Percentiles rank a stretch among this genome's conserved stretches.
Conservation (phyloP, 176 grass and related monocot species). For the Oryza glumipatula region DNA sequence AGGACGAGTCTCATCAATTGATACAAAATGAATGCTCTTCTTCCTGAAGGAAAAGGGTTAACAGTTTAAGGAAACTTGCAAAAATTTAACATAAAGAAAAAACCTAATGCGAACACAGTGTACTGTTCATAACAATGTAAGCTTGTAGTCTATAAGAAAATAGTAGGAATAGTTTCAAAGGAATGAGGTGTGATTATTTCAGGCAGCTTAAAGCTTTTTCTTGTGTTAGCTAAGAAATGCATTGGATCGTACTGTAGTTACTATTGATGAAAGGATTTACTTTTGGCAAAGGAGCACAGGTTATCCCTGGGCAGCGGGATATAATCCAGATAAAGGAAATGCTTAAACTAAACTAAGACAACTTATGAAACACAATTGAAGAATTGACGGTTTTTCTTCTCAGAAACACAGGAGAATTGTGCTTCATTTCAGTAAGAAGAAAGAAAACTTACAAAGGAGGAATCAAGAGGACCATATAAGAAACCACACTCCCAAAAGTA, state of each 20-base stretch:
- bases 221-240: background rate
- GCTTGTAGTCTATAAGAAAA: background rate
- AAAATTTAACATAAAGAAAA: background rate
- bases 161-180: conserved; percentile 17
- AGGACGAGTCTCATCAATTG: conserved; percentile 62
- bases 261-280: background rate
- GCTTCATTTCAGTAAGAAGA: no score
- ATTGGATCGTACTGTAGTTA: background rate
- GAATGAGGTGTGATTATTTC: conserved; percentile 9
- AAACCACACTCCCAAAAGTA: no score
- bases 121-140: background rate
- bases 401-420: no score
- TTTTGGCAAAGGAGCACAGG: background rate
- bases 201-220: background rate
- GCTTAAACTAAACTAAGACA: background rate
- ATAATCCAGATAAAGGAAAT: background rate
- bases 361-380: background rate
- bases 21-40: conserved; percentile 75
- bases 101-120: background rate
- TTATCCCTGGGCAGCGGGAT: background rate
- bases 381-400: background rate
- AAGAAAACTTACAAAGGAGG: no score
- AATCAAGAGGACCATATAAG: no score
- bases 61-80: background rate
- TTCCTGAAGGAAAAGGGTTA: conserved; percentile 56